Conservation (phyloP, 495 filamentous ascomycete species). For the Thermochaetoides thermophila region DNA sequence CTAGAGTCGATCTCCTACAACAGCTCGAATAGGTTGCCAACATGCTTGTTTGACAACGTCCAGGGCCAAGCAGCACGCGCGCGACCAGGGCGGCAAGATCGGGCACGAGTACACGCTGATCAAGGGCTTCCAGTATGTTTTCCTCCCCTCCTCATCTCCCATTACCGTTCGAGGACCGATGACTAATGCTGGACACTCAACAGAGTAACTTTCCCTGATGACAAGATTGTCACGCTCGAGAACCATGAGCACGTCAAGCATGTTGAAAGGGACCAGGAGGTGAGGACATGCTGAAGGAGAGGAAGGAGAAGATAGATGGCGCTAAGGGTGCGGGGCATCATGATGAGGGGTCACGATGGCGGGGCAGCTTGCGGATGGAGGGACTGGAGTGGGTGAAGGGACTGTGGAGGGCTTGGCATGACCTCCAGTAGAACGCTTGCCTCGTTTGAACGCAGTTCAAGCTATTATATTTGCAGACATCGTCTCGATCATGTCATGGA, state of each 20-base stretch:
- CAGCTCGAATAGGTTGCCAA: not conserved
- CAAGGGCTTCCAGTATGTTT: slow-evolving; percentile 76
- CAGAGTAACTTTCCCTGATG: slow-evolving; percentile 63
- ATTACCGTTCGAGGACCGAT: not conserved
- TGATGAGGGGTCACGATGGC: slow-evolving; percentile 6
- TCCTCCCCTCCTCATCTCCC: not conserved
- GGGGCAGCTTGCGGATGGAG: not conserved
- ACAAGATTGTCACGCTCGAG: slow-evolving; percentile 44
- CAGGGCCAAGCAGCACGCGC: slow-evolving; percentile 60
- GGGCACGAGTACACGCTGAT: slow-evolving; percentile 69
- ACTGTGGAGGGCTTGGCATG: too few relatives aligned
- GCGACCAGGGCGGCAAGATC: slow-evolving; percentile 63
- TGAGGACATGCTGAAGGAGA: slow-evolving; percentile 49
- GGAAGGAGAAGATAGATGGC: not conserved
- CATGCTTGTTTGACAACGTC: slow-evolving; percentile 3
- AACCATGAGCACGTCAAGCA: slow-evolving; percentile 49
- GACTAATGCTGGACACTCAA: too few relatives aligned
- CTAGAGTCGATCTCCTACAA: slow-evolving; percentile 5
- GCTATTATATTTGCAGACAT: too few relatives aligned
- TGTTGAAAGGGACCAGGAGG: slow-evolving; percentile 58
- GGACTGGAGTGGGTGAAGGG: not conserved
- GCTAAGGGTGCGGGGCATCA: slow-evolving; percentile 8
- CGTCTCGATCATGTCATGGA: too few relatives aligned
- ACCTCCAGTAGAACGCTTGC: too few relatives aligned
- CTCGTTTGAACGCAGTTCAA: too few relatives aligned